These are phyloP conservation scores for Phytophthora idaei DNA, from an alignment of 352 stramenopile genomes.

Conservation along the genomic window DNA sequence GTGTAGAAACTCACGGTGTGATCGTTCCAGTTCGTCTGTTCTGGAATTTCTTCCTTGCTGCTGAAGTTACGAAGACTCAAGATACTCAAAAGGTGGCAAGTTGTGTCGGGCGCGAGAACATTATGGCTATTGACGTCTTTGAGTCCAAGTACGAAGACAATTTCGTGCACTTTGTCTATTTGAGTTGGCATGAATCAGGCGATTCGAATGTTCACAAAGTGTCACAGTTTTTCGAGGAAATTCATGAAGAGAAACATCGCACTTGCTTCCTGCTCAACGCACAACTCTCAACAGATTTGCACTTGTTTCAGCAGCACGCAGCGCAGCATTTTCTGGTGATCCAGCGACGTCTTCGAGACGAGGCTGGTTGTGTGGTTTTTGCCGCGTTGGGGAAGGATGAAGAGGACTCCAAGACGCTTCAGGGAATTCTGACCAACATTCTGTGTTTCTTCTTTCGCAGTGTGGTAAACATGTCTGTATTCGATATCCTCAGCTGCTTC, in stretches of 20 bases:
- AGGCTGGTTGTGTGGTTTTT: slow-evolving; percentile 48
- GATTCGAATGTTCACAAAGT: not conserved
- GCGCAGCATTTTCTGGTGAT: slow-evolving; percentile 47
- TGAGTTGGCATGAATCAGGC: slow-evolving; percentile 39
- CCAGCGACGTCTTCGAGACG: slow-evolving; percentile 50
- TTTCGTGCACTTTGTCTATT: slow-evolving; percentile 63
- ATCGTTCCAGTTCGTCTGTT: slow-evolving; percentile 44
- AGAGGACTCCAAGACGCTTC: slow-evolving; percentile 25
- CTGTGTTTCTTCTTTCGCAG: slow-evolving; percentile 61
- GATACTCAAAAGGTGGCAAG: slow-evolving; percentile 7
- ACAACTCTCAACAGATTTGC: slow-evolving; percentile 1
- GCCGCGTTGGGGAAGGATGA: slow-evolving; percentile 36
- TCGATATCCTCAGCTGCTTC: slow-evolving; percentile 41
- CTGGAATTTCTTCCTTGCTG: slow-evolving; percentile 60
- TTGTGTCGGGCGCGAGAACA: slow-evolving; percentile 25
- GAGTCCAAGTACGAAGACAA: slow-evolving; percentile 44
- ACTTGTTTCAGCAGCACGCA: slow-evolving; percentile 43
- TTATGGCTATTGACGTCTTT: slow-evolving; percentile 36
- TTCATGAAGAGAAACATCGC: slow-evolving; percentile 44
- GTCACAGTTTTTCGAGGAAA: slow-evolving; percentile 29
- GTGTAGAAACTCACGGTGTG: slow-evolving; percentile 8
- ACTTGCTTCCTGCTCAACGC: slow-evolving; percentile 41
- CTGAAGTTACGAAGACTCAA: slow-evolving; percentile 4
- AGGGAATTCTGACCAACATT: slow-evolving; percentile 33
- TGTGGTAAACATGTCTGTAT: slow-evolving; percentile 27